Evolutionary conservation across 139 green algal species (phyloP).

Genomic region (Axilococcus clingmanii): DNA sequence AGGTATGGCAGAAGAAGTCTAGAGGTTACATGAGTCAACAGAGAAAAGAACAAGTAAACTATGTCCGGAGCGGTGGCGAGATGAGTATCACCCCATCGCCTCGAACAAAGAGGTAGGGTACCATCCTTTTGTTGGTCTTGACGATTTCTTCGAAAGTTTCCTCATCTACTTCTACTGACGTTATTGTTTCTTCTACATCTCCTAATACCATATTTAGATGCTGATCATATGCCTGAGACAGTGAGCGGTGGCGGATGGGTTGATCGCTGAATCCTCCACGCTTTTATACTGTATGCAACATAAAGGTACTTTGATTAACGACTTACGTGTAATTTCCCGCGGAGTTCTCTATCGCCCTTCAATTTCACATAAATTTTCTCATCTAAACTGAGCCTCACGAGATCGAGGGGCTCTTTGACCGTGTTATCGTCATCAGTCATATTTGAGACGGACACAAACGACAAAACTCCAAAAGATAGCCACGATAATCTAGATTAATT

Average conservation of each 20-base stretch:
- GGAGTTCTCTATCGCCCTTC: slow-evolving; percentile 81
- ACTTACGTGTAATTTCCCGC: slow-evolving; percentile 86
- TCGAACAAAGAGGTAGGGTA: slow-evolving; percentile 92
- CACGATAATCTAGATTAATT: too few relatives aligned
- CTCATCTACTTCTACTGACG: slow-evolving; percentile 91
- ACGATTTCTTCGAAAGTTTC: slow-evolving; percentile 99
- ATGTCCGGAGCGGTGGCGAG: slow-evolving; percentile 44
- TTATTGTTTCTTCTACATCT: slow-evolving; percentile 96
- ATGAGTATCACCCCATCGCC: slow-evolving; percentile 91
- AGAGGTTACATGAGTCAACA: neutral
- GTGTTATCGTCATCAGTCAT: slow-evolving; percentile 65
- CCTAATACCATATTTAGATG: slow-evolving; percentile 99
- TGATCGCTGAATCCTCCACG: neutral
- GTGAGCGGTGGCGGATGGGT: too few relatives aligned
- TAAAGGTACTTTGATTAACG: neutral
- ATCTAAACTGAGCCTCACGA: slow-evolving; percentile 86
- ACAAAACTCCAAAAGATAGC: too few relatives aligned
- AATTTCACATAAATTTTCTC: slow-evolving; percentile 95
- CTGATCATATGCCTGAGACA: slow-evolving; percentile 94
- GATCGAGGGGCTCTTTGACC: slow-evolving; percentile 94
- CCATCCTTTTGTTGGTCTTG: slow-evolving; percentile 86
- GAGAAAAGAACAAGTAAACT: slow-evolving; percentile 2
- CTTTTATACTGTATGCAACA: neutral
- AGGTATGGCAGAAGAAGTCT: too few relatives aligned
- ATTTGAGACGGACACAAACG: too few relatives aligned